Percentiles rank a stretch among this genome's conserved stretches.
Evolutionary conservation across 2,329 filamentous ascomycete species (phyloP).

Genomic region (Cordyceps sp.): DNA sequence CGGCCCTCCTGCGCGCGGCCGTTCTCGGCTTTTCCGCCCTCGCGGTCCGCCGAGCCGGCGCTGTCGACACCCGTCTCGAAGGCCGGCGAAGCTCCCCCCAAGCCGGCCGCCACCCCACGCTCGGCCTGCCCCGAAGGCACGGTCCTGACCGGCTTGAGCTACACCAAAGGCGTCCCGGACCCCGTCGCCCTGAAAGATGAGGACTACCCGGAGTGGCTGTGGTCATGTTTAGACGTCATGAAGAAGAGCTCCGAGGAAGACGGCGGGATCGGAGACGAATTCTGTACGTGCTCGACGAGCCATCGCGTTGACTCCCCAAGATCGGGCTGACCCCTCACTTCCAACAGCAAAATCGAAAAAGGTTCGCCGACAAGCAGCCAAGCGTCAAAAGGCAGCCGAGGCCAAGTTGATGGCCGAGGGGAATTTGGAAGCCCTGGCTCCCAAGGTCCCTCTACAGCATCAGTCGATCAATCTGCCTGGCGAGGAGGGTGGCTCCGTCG

Average conservation of each 20-base stretch:
- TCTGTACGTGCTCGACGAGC: conserved; percentile 46
- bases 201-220: conserved; percentile 70
- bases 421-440: conserved; percentile 46
- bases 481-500: conserved; percentile 22
- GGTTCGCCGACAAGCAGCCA: conserved; percentile 55
- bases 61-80: conserved; percentile 18
- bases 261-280: conserved; percentile 52
- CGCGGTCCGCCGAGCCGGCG: conserved; percentile 19
- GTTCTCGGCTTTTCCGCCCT: conserved; percentile 22
- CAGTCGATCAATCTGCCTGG: conserved; percentile 61
- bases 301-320: no score
- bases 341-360: conserved; percentile 67
- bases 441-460: conserved; percentile 59
- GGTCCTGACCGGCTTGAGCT: conserved; percentile 58
- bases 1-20: conserved; percentile 15
- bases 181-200: conserved; percentile 58
- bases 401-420: conserved; percentile 44
- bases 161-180: conserved; percentile 55
- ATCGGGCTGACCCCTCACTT: neutral
- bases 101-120: conserved; percentile 12
- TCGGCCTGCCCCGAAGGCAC: conserved; percentile 52
- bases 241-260: conserved; percentile 34
- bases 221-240: conserved; percentile 50
- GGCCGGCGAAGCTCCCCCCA: conserved; percentile 12
- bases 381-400: conserved; percentile 39